Evolutionary conservation across 306 rosid genomes (phyloP).

Genomic region (Begonia peltatifolia): DNA sequence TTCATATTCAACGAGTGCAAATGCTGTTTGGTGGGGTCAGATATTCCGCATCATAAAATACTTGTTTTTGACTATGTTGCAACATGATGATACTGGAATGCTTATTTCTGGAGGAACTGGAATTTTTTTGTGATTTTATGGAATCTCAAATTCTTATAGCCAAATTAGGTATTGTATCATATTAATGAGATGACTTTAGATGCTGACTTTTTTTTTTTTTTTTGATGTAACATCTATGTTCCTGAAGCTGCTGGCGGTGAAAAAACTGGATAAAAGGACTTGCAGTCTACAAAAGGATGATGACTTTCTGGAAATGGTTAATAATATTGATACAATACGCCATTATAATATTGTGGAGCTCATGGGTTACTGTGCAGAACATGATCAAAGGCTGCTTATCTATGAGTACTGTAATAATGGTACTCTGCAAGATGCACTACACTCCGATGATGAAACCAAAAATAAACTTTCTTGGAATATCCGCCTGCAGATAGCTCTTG

Average conservation of each 20-base stretch:
- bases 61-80: too few species aligned
- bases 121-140: too few species aligned
- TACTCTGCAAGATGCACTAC: constrained; percentile 69
- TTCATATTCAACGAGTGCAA: too few species aligned
- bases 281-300: constrained; percentile 57
- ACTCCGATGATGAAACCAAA: constrained; percentile 57
- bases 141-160: too few species aligned
- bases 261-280: constrained; percentile 66
- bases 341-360: constrained; percentile 82
- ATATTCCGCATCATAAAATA: too few species aligned
- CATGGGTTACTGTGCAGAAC: constrained; percentile 84
- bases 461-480: constrained; percentile 64
- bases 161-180: too few species aligned
- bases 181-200: too few species aligned
- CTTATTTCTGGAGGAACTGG: too few species aligned
- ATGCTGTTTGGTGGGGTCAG: too few species aligned
- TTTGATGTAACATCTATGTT: constrained; percentile 8
- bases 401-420: constrained; percentile 76
- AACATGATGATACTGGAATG: too few species aligned
- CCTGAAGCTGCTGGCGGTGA: constrained; percentile 71
- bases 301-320: constrained; percentile 72
- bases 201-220: too few species aligned
- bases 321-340: constrained; percentile 60
- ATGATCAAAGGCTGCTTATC: constrained; percentile 89
- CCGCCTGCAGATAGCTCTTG: constrained; percentile 86